Conservation (phyloP, 1,284 basidiomycete genomes). For the Phellinidium pouzarii region DNA sequence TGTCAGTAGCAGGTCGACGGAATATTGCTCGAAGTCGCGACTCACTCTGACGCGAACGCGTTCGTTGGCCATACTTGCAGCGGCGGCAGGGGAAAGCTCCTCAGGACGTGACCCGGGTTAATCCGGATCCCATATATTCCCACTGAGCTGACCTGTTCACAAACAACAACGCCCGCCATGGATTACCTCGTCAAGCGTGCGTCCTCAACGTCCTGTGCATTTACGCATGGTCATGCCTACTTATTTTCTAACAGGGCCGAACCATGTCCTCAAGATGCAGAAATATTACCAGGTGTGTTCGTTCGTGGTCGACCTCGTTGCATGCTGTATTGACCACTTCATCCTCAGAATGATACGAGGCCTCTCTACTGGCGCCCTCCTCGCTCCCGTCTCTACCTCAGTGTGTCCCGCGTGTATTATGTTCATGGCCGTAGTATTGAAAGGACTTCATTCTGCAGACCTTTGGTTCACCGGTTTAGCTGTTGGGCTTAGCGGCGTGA, state of each 20-base stretch:
- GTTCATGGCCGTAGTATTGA: background rate
- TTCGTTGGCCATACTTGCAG: conserved; percentile 46
- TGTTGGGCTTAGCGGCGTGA: conserved; percentile 45
- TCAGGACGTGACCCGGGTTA: conserved; percentile 14
- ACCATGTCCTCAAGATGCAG: conserved; percentile 59
- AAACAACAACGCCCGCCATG: conserved; percentile 16
- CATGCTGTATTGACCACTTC: background rate
- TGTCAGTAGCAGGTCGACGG: conserved; percentile 13
- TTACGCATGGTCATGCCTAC: conserved; percentile 11
- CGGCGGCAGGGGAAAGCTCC: conserved; percentile 17
- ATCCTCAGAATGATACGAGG: conserved; percentile 29
- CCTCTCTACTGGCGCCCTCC: conserved; percentile 44
- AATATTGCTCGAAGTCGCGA: conserved; percentile 20
- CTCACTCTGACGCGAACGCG: conserved; percentile 69
- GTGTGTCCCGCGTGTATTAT: conserved; percentile 28
- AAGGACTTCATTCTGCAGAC: conserved; percentile 32
- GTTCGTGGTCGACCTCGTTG: background rate
- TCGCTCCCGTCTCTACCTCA: conserved; percentile 41
- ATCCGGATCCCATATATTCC: background rate
- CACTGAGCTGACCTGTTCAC: background rate
- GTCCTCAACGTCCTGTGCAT: conserved; percentile 26
- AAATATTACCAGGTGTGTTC: conserved; percentile 50
- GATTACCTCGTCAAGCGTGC: conserved; percentile 21
- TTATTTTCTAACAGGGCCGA: conserved; percentile 41
- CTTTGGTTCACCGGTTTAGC: conserved; percentile 48